Percentiles rank a stretch among this genome's conserved stretches.
These are phyloP conservation scores for Metroxylon sagu DNA, from an alignment of 176 grass and related monocot genomes.

Conservation along the genomic window DNA sequence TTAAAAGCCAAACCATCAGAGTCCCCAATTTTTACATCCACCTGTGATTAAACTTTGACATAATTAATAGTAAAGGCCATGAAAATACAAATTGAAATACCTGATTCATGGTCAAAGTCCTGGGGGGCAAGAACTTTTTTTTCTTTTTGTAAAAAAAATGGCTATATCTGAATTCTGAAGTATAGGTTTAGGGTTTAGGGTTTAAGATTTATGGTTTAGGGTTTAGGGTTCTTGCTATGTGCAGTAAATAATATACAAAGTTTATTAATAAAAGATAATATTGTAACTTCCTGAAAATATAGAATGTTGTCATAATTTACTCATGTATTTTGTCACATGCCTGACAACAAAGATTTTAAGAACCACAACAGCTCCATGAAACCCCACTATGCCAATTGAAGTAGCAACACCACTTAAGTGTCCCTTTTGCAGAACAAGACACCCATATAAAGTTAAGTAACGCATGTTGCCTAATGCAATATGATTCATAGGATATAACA, in stretches of 20 bases:
- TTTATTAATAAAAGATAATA: too few relatives aligned
- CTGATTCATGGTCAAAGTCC: constrained; percentile 86
- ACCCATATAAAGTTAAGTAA: constrained; percentile 13
- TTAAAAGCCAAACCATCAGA: too few relatives aligned
- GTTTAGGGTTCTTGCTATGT: constrained; percentile 36
- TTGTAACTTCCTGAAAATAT: too few relatives aligned
- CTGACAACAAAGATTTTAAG: constrained; percentile 60
- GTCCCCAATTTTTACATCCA: too few relatives aligned
- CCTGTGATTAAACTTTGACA: too few relatives aligned
- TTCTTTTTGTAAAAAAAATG: too few relatives aligned
- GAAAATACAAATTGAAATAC: constrained; percentile 23
- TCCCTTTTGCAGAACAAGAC: constrained; percentile 41
- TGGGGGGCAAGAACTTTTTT: neutral
- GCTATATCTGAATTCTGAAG: neutral
- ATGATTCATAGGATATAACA: neutral
- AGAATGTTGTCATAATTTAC: neutral
- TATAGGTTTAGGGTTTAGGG: too few relatives aligned
- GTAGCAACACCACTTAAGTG: constrained; percentile 84
- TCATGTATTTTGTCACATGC: constrained; percentile 25
- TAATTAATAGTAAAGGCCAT: constrained; percentile 3
- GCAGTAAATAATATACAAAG: constrained; percentile 72
- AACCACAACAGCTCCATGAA: constrained; percentile 51
- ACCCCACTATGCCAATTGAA: constrained; percentile 76
- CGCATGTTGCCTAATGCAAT: constrained; percentile 2
- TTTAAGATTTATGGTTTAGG: constrained; percentile 3